Percentiles rank a stretch among this genome's conserved stretches.
phyloP scores from a whole-genome alignment of 441 rosid genomes.

The Biscutella laevigata region DNA sequence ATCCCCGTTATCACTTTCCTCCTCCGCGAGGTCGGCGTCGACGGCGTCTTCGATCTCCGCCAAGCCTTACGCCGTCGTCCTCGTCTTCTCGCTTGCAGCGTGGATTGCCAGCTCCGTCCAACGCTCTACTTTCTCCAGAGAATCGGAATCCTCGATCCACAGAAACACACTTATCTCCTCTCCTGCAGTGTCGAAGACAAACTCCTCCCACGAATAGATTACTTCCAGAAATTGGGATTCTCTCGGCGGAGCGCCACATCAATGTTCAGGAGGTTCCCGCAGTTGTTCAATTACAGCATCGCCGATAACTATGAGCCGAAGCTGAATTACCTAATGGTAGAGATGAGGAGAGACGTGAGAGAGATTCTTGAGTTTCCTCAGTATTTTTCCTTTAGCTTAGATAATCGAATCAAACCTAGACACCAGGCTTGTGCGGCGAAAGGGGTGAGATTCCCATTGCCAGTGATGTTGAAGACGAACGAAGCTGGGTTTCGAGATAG shows the following conservation, averaged over 20 bases:
- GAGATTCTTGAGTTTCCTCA: slow-evolving; percentile 72
- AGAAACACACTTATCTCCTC: slow-evolving; percentile 52
- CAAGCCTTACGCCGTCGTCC: slow-evolving; percentile 68
- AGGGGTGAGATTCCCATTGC: slow-evolving; percentile 60
- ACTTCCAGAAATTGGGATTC: slow-evolving; percentile 58
- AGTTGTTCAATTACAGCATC: slow-evolving; percentile 64
- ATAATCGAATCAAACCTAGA: slow-evolving; percentile 72
- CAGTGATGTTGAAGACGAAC: slow-evolving; percentile 49
- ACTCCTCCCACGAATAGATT: slow-evolving; percentile 55
- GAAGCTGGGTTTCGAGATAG: slow-evolving; percentile 43
- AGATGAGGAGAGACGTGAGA: slow-evolving; percentile 76
- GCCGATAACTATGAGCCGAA: slow-evolving; percentile 61
- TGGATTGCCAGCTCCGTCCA: slow-evolving; percentile 55
- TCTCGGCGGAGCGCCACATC: slow-evolving; percentile 36
- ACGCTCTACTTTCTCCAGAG: slow-evolving; percentile 67
- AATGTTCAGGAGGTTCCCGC: slow-evolving; percentile 75
- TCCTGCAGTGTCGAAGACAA: slow-evolving; percentile 75
- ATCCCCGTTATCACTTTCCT: slow-evolving; percentile 76
- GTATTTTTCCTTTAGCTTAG: slow-evolving; percentile 76
- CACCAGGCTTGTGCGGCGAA: slow-evolving; percentile 61
- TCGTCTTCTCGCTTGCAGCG: slow-evolving; percentile 60
- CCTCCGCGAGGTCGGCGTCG: slow-evolving; percentile 62
- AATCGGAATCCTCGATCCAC: slow-evolving; percentile 61
- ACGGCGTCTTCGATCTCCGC: slow-evolving; percentile 37
- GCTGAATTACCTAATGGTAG: slow-evolving; percentile 52